phyloP scores from a whole-genome alignment of 768 basidiomycete species.

The Panaeolus papilionaceus region DNA sequence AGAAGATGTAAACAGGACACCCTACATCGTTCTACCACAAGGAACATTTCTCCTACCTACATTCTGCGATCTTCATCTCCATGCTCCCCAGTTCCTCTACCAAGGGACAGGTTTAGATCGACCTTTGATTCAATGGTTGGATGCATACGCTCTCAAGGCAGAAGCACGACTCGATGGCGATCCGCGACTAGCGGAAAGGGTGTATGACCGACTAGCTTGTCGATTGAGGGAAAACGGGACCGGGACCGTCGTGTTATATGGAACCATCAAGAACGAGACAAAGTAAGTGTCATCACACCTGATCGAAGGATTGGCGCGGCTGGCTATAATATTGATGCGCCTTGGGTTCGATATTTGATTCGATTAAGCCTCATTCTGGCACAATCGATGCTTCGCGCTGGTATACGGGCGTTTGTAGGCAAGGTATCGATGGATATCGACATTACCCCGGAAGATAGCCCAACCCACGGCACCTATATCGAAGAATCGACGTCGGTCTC shows the following conservation, averaged over 20 bases:
- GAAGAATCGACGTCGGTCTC: conserved; percentile 62
- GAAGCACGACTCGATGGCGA: conserved; percentile 78
- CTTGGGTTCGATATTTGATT: background rate
- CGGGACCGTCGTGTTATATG: conserved; percentile 79
- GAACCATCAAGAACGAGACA: conserved; percentile 81
- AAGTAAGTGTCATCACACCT: conserved; percentile 55
- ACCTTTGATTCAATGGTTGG: conserved; percentile 85
- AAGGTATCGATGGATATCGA: conserved; percentile 86
- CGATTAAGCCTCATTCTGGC: conserved; percentile 77
- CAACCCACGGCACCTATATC: conserved; percentile 65
- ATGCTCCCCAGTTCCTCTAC: conserved; percentile 90
- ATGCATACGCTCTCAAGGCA: conserved; percentile 82
- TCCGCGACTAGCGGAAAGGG: conserved; percentile 60
- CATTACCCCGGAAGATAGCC: conserved; percentile 50
- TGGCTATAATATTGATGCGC: background rate
- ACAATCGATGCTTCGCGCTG: conserved; percentile 69
- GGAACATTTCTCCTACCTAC: conserved; percentile 79
- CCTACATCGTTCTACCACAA: conserved; percentile 42
- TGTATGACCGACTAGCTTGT: conserved; percentile 70
- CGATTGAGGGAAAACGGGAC: conserved; percentile 80
- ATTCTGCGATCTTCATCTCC: conserved; percentile 85
- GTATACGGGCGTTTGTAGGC: conserved; percentile 84
- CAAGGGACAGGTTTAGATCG: conserved; percentile 88
- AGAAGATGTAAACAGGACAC: conserved; percentile 6
- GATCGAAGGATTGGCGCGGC: background rate